Percentiles rank a stretch among this genome's conserved stretches.
These are phyloP conservation scores for Paramecium sonneborni DNA, from an alignment of 73 alveolate genomes.

Conservation along the genomic window DNA sequence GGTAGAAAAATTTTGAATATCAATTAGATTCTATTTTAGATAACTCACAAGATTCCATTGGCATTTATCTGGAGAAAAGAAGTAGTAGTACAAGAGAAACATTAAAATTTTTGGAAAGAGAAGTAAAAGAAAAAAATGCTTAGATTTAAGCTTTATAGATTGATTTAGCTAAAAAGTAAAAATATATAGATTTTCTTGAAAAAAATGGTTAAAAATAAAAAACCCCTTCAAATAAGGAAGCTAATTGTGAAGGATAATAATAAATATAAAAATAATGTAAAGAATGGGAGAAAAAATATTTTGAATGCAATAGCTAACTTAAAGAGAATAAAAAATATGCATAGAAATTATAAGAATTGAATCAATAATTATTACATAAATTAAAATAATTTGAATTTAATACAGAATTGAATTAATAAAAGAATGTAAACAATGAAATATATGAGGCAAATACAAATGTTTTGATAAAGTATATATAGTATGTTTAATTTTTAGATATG, in stretches of 20 bases:
- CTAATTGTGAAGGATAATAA: not conserved
- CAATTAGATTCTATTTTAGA: not conserved
- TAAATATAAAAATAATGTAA: not conserved
- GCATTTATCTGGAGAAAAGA: constrained; percentile 8
- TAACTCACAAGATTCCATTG: not conserved
- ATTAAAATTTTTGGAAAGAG: not conserved
- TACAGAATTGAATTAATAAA: no score
- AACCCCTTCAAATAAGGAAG: not conserved
- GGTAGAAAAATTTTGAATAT: not conserved
- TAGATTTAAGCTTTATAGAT: not conserved
- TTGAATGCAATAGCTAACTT: not conserved
- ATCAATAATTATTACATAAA: not conserved
- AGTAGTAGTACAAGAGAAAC: constrained; percentile 33
- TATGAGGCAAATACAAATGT: not conserved
- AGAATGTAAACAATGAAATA: not conserved
- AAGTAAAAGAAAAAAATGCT: not conserved
- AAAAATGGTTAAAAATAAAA: not conserved
- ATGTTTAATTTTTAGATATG: no score
- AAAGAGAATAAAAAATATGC: constrained; percentile 1
- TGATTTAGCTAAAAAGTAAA: not conserved
- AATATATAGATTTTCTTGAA: not conserved
- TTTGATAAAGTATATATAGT: not conserved
- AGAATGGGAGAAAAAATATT: not conserved
- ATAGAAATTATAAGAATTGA: not conserved
- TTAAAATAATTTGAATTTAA: not conserved